A percentile compares a stretch with the other conserved stretches of the same genome.
Evolutionary conservation across 2,329 filamentous ascomycete genomes (phyloP).

Genomic region (Pseudogymnoascus sp.): DNA sequence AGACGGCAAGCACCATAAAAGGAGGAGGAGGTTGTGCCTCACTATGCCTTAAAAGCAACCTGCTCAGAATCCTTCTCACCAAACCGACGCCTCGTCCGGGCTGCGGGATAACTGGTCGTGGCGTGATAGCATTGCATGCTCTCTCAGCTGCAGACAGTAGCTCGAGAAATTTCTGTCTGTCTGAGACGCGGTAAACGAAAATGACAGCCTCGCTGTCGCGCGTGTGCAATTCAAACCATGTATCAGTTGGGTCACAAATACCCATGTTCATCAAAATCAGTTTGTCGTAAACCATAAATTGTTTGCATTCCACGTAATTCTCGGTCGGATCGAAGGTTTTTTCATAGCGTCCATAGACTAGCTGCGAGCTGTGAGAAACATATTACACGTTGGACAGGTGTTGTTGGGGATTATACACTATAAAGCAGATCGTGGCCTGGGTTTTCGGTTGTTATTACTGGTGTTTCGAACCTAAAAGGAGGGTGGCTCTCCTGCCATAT

Average conservation of each 20-base stretch:
- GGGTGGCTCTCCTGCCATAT: not conserved
- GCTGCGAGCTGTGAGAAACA: not conserved
- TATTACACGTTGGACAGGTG: not conserved
- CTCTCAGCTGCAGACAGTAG: not conserved
- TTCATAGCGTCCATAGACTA: not conserved
- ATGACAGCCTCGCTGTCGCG: not conserved
- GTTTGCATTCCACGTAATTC: not conserved
- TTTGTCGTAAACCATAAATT: not conserved
- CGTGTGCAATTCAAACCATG: not conserved
- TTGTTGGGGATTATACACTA: not conserved
- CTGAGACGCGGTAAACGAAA: not conserved
- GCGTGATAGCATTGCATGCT: not conserved
- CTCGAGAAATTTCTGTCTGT: not conserved
- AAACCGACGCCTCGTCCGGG: not conserved
- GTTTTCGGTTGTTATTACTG: not conserved
- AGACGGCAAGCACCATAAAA: not conserved
- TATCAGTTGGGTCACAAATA: not conserved
- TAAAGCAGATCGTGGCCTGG: not conserved
- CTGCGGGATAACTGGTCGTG: not conserved
- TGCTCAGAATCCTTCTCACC: not conserved
- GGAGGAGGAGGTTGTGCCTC: not conserved
- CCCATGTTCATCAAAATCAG: not conserved
- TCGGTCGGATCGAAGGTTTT: not conserved
- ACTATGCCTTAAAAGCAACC: not conserved
- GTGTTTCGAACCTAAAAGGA: not conserved